Conservation (phyloP, 257 asterid species). For the Ophiorrhiza pumila region DNA sequence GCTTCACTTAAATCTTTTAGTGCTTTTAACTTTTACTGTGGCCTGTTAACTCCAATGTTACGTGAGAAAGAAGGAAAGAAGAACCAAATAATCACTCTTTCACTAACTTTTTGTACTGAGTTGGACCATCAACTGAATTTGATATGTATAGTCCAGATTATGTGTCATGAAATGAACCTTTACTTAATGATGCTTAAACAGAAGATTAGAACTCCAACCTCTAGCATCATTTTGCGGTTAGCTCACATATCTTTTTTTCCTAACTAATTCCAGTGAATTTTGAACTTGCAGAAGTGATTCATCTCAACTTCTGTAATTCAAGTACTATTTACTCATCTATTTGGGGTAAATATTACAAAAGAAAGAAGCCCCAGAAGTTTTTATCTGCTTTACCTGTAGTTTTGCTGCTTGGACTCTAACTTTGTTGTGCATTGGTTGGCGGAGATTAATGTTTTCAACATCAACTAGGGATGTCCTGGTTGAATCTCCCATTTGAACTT, state of each 20-base stretch:
- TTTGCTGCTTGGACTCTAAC: constrained; percentile 37
- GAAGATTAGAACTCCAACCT: not conserved
- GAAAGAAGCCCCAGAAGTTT: not conserved
- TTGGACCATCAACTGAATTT: not conserved
- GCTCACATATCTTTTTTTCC: not conserved
- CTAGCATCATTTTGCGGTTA: not conserved
- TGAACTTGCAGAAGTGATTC: not conserved
- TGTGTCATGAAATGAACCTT: not conserved
- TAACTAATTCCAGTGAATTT: not conserved
- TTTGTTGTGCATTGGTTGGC: constrained; percentile 25
- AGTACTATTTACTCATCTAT: not conserved
- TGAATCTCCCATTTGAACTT: constrained; percentile 55
- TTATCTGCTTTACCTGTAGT: constrained; percentile 38
- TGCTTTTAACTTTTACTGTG: not conserved
- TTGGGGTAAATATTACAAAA: not conserved
- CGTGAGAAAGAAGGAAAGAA: not conserved
- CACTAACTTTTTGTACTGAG: not conserved
- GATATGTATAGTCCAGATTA: not conserved
- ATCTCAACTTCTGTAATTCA: not conserved
- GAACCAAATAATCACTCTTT: not conserved
- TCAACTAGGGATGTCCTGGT: constrained; percentile 34
- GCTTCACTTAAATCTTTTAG: not conserved
- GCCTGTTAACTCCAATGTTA: not conserved
- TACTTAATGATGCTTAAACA: not conserved
- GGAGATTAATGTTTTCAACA: constrained; percentile 23